Evolutionary conservation across 495 filamentous ascomycete species (phyloP), one percentile per base, ranked within the genome.

Genomic region (Penicillium pulvis): DNA sequence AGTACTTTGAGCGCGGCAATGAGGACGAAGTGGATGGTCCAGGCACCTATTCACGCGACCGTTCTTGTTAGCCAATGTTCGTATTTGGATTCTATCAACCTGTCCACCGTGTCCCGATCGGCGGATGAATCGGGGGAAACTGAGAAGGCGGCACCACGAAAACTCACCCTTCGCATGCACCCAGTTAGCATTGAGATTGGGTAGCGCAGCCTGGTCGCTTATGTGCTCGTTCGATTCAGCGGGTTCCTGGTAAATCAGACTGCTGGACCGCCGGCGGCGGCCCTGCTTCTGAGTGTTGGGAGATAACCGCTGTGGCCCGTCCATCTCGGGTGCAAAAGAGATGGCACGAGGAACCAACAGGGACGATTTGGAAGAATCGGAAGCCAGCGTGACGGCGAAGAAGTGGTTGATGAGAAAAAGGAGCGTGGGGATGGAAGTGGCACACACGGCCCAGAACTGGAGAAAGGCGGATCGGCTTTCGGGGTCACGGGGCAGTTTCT

Each of bases 131-230:
- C 24, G 33, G 43, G 20, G 10, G 45, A 16, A n/a, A 46, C 17
- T 20, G n/a, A 24, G 19, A 30, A 31, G 51, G 24, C 23, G 16
- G 45, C 26, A 17, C 45, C 20, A 44, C 16, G 35, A 12, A 10
- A 24, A 75, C 85, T 69, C 78, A 98, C 94, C 94, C 82, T 98
- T 98, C 60, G 91, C 90, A 76, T 98, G 97, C 61, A 97, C 94
- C 94, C 94, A 98, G 75, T 96, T 88, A 62, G 94, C 91, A 79
- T 98, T 98, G 71, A 97, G 73, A 66, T 98, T 98, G 31, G 94
- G 94, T 59, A 97, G 76, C 12, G 91, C 91, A 28, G 91, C 87
- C 83, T 98, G 94, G 73, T 98, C 94, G 63, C 90, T 97, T 71
- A 92, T 86, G 69, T 96, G 93, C 79, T 98, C 93, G 74, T 96